A percentile compares a stretch with the other conserved stretches of the same genome.
Conservation (phyloP, 371 early-diverging fungal species). For the Dichotomocladium elegans region DNA sequence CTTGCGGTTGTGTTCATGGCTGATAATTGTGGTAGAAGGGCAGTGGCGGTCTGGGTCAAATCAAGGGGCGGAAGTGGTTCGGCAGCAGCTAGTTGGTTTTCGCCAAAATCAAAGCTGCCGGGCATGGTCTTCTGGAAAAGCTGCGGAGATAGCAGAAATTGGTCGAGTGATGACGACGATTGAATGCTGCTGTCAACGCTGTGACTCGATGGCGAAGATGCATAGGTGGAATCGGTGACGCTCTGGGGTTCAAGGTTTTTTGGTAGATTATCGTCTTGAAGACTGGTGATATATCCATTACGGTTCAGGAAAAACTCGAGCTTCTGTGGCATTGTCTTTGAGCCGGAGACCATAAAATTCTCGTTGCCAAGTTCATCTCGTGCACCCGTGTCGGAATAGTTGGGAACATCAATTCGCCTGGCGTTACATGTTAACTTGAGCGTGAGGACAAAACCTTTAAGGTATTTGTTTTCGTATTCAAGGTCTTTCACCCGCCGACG, state of each 20-base stretch:
- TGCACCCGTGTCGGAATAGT: constrained; percentile 24
- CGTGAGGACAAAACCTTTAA: constrained; percentile 27
- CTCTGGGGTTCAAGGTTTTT: background rate
- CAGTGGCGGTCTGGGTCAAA: constrained; percentile 8
- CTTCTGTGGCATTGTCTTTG: constrained; percentile 31
- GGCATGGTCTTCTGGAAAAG: constrained; percentile 7
- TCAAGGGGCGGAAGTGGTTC: constrained; percentile 8
- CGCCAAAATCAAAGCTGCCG: constrained; percentile 9
- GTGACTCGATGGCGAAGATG: constrained; percentile 1
- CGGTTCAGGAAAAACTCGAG: constrained; percentile 38
- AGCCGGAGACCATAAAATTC: constrained; percentile 21
- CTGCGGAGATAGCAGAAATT: constrained; percentile 1
- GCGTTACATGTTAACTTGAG: constrained; percentile 33
- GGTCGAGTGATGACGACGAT: background rate
- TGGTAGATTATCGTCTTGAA: constrained; percentile 5
- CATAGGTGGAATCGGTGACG: background rate
- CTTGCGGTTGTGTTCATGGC: constrained; percentile 13
- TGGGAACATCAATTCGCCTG: constrained; percentile 31
- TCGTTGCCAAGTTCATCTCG: constrained; percentile 36
- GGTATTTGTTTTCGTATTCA: constrained; percentile 28
- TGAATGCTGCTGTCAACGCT: background rate
- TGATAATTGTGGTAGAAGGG: constrained; percentile 32
- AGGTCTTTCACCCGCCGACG: constrained; percentile 21
- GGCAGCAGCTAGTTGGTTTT: background rate
- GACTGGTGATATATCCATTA: constrained; percentile 18